Base-by-base conservation (phyloP, 192 early-diverging fungal genomes). In the Coemansia sp. region DNA sequence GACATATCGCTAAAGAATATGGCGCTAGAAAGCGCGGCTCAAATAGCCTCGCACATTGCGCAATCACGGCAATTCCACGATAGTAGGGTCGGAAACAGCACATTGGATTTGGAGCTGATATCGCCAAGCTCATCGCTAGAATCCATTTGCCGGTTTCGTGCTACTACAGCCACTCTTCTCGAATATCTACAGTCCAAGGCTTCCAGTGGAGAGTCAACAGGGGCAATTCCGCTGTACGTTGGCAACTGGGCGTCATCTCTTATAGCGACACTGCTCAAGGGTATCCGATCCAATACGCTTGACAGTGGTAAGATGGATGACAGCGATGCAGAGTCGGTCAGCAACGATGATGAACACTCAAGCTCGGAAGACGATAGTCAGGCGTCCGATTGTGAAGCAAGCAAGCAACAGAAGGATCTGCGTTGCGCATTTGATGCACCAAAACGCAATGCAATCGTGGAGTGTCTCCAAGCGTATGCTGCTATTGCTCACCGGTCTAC, bases 1-100 rank as follows among this genome's bases (percentile, higher is more conserved):
- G 88, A 89, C 22, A 68, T 71, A 14, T 64, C 74, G 10, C 66
- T 88, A 10, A 84, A 82, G 42, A 68, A 68, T 4, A 67, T 90
- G 65, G 86, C 87, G 11, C 82, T 91, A 5, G 88, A 92, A 28
- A 81, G 78, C 53, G 64, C 88, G 0, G 91, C 88, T 0, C 75
- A 66, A 0, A 83, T 91, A 21, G 84, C 85, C 3, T 81, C 87
- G n/a, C 83, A 82, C 37, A 83, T 90, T 60, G 71, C 76, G 7
- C 40, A 40, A 1, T 52, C 60, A 42, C 51, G 49, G 28, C 58
- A 37, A 19, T 49, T 25, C 5, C 14, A 19, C 6, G n/a, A 19
- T n/a, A 9, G 17, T 4, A 19, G 8, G 12, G 12, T 40, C 3
- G 40, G n/a, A 21, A 17, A 49, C 3, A 52, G 34, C 9, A 11